phyloP scores from a whole-genome alignment of 805 yeast genomes.

The Cyberlindnera xishuangbannaensis region DNA sequence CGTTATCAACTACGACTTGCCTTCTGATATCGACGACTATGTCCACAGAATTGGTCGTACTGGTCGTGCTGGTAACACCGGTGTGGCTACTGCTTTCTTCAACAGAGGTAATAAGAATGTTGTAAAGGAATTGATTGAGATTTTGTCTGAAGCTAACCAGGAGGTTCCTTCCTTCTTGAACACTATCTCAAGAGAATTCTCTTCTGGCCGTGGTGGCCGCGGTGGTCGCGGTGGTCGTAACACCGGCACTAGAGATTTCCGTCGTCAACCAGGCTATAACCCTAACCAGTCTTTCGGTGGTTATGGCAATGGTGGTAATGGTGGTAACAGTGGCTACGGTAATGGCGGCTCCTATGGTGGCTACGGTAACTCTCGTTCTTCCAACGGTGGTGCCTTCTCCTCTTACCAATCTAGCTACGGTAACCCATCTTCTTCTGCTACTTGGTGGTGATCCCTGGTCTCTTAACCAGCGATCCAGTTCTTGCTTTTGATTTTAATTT shows the following conservation, averaged over 20 bases:
- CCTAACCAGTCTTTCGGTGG: constrained; percentile 16
- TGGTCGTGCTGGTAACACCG: constrained; percentile 99
- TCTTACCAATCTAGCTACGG: constrained; percentile 17
- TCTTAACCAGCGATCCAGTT: background rate
- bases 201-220: constrained; percentile 52
- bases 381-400: constrained; percentile 19
- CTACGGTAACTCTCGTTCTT: constrained; percentile 14
- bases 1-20: constrained; percentile 95
- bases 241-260: constrained; percentile 43
- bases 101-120: constrained; percentile 92
- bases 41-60: constrained; percentile 99
- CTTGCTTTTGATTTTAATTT: constrained; percentile 1
- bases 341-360: constrained; percentile 8
- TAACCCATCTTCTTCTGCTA: constrained; percentile 5
- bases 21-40: constrained; percentile 95
- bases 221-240: constrained; percentile 41
- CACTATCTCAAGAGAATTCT: constrained; percentile 71
- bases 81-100: constrained; percentile 97
- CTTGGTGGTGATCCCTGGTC: constrained; percentile 6
- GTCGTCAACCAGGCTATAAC: constrained; percentile 31
- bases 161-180: constrained; percentile 89
- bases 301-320: constrained; percentile 9
- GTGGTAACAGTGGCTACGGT: constrained; percentile 12
- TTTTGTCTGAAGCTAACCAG: constrained; percentile 94
- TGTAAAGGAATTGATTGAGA: constrained; percentile 79